Evolutionary conservation across 2,329 filamentous ascomycete genomes (phyloP).

Genomic region (Xylaria sp.): DNA sequence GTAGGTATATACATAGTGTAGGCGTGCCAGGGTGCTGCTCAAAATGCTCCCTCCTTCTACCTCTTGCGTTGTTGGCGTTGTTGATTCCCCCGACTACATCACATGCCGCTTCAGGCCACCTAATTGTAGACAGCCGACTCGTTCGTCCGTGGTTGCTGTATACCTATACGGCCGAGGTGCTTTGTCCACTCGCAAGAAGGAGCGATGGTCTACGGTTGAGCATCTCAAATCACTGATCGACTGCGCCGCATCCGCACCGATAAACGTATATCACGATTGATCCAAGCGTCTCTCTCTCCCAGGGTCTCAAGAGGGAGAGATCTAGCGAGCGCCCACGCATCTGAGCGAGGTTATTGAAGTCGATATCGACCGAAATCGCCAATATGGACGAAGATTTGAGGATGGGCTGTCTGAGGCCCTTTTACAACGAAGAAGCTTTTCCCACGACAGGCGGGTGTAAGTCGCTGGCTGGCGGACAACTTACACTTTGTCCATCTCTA

Average conservation of each 20-base stretch:
- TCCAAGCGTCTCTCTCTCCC: neutral
- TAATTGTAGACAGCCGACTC: constrained; percentile 16
- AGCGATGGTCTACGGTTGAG: constrained; percentile 27
- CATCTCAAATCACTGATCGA: constrained; percentile 7
- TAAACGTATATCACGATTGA: neutral
- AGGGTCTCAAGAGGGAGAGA: constrained; percentile 1
- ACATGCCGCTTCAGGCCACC: constrained; percentile 7
- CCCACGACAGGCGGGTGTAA: constrained; percentile 46
- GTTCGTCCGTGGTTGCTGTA: constrained; percentile 28
- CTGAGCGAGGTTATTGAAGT: neutral
- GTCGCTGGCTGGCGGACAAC: constrained; percentile 23
- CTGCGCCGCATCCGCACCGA: constrained; percentile 10
- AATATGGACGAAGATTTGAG: constrained; percentile 29
- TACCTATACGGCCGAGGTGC: constrained; percentile 34
- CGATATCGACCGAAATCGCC: constrained; percentile 8
- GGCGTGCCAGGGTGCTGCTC: constrained; percentile 23
- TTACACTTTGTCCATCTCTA: constrained; percentile 25
- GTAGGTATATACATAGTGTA: constrained; percentile 14
- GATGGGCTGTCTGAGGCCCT: constrained; percentile 70
- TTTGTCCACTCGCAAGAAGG: constrained; percentile 33
- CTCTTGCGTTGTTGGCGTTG: constrained; percentile 23
- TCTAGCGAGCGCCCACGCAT: neutral
- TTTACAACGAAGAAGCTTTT: constrained; percentile 69
- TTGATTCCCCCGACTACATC: constrained; percentile 14
- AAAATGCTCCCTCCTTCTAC: constrained; percentile 25